Conservation (phyloP, 371 early-diverging fungal genomes). For the Mucor sp. region DNA sequence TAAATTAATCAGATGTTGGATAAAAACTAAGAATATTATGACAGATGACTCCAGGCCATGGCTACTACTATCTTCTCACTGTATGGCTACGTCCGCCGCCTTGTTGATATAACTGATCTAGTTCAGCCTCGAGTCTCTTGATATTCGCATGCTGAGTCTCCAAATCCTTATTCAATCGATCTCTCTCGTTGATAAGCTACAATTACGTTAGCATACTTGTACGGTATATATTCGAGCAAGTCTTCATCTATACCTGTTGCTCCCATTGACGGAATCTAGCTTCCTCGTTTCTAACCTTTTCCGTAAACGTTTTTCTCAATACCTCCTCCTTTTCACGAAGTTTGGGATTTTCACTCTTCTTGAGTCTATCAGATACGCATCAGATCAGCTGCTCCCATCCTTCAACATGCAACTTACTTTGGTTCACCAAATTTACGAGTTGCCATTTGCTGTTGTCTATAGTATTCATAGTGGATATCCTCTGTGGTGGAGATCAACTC, state of each 20-base stretch:
- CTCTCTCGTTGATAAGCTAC: conserved; percentile 93
- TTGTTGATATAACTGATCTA: conserved; percentile 64
- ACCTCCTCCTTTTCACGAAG: conserved; percentile 94
- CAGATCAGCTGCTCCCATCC: neutral
- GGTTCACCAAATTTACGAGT: conserved; percentile 77
- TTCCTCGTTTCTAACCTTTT: conserved; percentile 92
- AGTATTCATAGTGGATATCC: conserved; percentile 89
- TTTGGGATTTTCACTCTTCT: conserved; percentile 73
- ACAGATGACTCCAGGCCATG: neutral
- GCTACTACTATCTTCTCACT: conserved; percentile 7
- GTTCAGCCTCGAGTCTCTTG: conserved; percentile 86
- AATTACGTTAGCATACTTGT: conserved; percentile 35
- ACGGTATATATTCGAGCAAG: neutral
- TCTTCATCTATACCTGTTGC: conserved; percentile 48
- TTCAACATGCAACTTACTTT: conserved; percentile 39
- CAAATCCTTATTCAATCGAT: conserved; percentile 95
- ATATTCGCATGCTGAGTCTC: conserved; percentile 92
- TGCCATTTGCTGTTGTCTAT: conserved; percentile 79
- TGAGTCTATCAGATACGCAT: neutral
- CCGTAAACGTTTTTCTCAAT: conserved; percentile 88
- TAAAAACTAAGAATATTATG: neutral
- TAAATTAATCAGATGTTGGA: neutral
- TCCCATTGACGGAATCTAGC: conserved; percentile 94
- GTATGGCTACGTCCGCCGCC: conserved; percentile 27
- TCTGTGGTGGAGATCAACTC: conserved; percentile 90